Evolutionary conservation across 192 early-diverging fungal genomes (phyloP).

Genomic region (Dimargaris cristalligena): DNA sequence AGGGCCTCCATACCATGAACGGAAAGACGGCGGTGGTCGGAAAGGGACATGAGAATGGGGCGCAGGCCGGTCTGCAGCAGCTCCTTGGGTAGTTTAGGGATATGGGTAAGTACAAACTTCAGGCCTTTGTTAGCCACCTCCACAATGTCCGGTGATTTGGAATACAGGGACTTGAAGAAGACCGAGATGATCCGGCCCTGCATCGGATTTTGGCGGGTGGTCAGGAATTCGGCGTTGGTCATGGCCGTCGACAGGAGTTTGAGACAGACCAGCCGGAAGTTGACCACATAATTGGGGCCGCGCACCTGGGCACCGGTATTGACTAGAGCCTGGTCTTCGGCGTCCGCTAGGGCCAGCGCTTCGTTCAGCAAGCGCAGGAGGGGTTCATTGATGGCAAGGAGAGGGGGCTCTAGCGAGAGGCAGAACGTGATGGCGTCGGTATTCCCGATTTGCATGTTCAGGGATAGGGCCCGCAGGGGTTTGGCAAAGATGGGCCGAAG

Average conservation of each 20-base stretch:
- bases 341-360: conserved; percentile 83
- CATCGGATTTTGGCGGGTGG: conserved; percentile 51
- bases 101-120: conserved; percentile 39
- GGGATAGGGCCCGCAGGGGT: conserved; percentile 85
- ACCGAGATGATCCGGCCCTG: conserved; percentile 85
- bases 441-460: conserved; percentile 94
- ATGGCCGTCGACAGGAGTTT: conserved; percentile 89
- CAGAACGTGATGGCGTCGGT: conserved; percentile 98
- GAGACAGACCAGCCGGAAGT: conserved; percentile 90
- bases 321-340: conserved; percentile 90
- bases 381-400: conserved; percentile 84
- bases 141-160: conserved; percentile 86
- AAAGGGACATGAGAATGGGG: conserved; percentile 88
- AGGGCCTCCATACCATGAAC: conserved; percentile 87
- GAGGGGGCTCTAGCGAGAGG: conserved; percentile 66
- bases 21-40: conserved; percentile 84
- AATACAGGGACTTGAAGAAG: conserved; percentile 98
- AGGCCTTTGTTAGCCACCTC: conserved; percentile 86
- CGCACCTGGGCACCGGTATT: conserved; percentile 67
- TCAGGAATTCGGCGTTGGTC: conserved; percentile 67
- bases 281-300: conserved; percentile 62
- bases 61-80: conserved; percentile 87
- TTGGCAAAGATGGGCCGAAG: conserved; percentile 89
- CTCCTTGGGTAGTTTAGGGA: conserved; percentile 75
- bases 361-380: conserved; percentile 77